phyloP scores from a whole-genome alignment of 208 protist species.

The Novymonas esmeraldas region DNA sequence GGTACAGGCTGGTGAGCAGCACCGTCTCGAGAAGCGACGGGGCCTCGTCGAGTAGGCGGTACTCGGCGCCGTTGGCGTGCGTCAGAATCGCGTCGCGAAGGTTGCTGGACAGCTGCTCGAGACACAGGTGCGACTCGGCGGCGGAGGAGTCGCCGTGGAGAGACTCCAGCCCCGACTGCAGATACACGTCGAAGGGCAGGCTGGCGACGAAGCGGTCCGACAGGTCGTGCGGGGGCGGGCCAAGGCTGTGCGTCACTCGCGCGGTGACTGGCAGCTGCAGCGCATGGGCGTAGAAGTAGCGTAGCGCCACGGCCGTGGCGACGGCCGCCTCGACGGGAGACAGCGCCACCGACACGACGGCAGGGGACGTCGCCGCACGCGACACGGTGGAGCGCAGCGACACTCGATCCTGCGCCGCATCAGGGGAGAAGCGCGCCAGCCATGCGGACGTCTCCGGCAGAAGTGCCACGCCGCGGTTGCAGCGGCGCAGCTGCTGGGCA shows the following conservation, averaged over 20 bases:
- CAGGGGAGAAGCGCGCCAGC: slow-evolving; percentile 56
- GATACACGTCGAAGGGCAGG: slow-evolving; percentile 48
- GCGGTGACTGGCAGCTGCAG: slow-evolving; percentile 23
- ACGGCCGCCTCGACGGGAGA: slow-evolving; percentile 77
- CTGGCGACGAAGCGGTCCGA: slow-evolving; percentile 57
- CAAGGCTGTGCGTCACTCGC: slow-evolving; percentile 17
- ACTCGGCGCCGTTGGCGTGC: slow-evolving; percentile 54
- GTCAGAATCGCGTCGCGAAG: slow-evolving; percentile 69
- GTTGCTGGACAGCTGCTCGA: slow-evolving; percentile 76
- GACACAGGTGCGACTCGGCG: slow-evolving; percentile 49
- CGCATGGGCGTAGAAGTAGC: slow-evolving; percentile 64
- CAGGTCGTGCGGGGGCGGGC: slow-evolving; percentile 18
- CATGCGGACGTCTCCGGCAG: slow-evolving; percentile 69
- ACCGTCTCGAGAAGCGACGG: slow-evolving; percentile 52
- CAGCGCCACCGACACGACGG: slow-evolving; percentile 52
- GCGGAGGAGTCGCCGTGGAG: slow-evolving; percentile 36
- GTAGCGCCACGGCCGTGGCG: slow-evolving; percentile 54
- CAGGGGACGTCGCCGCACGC: slow-evolving; percentile 5
- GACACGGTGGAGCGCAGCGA: slow-evolving; percentile 47
- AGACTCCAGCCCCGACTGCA: slow-evolving; percentile 61
- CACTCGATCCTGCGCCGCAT: slow-evolving; percentile 32
- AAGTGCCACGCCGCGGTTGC: slow-evolving; percentile 53
- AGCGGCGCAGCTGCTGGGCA: slow-evolving; percentile 43
- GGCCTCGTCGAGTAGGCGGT: slow-evolving; percentile 56
- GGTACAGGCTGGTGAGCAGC: slow-evolving; percentile 68